These are phyloP conservation scores for Cydonia oblonga DNA, from an alignment of 331 rosid genomes.

Conservation along the genomic window DNA sequence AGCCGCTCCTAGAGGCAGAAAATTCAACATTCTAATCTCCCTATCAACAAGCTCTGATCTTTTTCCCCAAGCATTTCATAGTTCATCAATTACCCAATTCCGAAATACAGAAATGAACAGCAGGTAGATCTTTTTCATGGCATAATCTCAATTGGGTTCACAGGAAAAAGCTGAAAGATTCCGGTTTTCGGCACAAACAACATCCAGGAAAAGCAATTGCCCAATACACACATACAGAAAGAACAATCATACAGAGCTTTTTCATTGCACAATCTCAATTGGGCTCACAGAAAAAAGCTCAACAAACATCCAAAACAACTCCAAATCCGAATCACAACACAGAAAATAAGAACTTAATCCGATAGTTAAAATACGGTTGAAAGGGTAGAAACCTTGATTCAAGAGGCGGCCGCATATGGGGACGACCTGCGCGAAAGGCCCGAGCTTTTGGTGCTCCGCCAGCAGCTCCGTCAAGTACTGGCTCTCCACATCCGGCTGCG, in stretches of 20 bases:
- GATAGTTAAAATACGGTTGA: background rate
- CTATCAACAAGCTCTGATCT: background rate
- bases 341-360: background rate
- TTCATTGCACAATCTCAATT: background rate
- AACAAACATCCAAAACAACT: background rate
- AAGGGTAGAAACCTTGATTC: constrained; percentile 62
- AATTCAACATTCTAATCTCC: background rate
- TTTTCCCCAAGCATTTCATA: background rate
- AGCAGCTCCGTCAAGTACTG: constrained; percentile 80
- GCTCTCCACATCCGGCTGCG: constrained; percentile 59
- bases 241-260: background rate
- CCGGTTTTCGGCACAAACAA: background rate
- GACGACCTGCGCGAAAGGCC: constrained; percentile 80
- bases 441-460: constrained; percentile 27
- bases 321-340: background rate
- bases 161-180: background rate
- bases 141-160: background rate
- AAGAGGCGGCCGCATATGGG: constrained; percentile 77
- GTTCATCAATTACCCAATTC: background rate
- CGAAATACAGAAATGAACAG: background rate
- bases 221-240: background rate
- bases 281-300: background rate
- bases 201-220: background rate
- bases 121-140: background rate
- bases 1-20: background rate